phyloP scores from a whole-genome alignment of 2,329 filamentous ascomycete species.

The Ophiostoma ulmi region DNA sequence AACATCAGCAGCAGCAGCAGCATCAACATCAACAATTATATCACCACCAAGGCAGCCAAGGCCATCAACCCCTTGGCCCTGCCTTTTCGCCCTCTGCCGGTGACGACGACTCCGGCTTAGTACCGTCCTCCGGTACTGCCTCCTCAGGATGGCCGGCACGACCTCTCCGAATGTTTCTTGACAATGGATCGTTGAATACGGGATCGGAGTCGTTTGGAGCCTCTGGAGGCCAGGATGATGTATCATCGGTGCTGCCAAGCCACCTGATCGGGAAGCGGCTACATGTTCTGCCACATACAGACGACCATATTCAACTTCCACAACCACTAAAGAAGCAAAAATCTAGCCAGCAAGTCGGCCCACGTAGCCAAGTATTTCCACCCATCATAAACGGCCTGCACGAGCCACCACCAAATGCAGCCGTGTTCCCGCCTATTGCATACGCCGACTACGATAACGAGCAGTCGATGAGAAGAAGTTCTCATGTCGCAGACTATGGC shows the following conservation, averaged over 20 bases:
- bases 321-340: slow-evolving; percentile 62
- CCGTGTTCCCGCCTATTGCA: slow-evolving; percentile 59
- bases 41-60: neutral
- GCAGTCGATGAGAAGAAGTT: slow-evolving; percentile 39
- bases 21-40: slow-evolving; percentile 3
- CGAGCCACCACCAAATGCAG: slow-evolving; percentile 56
- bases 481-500: slow-evolving; percentile 40
- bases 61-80: neutral
- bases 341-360: slow-evolving; percentile 46
- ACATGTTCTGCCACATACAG: slow-evolving; percentile 40
- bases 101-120: slow-evolving; percentile 16
- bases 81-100: slow-evolving; percentile 12
- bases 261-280: slow-evolving; percentile 25
- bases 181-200: slow-evolving; percentile 14
- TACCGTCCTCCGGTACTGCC: neutral
- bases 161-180: slow-evolving; percentile 21
- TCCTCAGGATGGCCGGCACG: slow-evolving; percentile 18
- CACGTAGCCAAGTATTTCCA: slow-evolving; percentile 43
- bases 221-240: slow-evolving; percentile 36
- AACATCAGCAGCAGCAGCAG: slow-evolving; percentile 17
- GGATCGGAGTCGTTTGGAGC: slow-evolving; percentile 6
- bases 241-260: slow-evolving; percentile 22
- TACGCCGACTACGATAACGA: slow-evolving; percentile 51
- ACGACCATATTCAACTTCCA: slow-evolving; percentile 59
- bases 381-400: slow-evolving; percentile 62